phyloP scores from a whole-genome alignment of 2,329 filamentous ascomycete species.

The Colletotrichum sp. region DNA sequence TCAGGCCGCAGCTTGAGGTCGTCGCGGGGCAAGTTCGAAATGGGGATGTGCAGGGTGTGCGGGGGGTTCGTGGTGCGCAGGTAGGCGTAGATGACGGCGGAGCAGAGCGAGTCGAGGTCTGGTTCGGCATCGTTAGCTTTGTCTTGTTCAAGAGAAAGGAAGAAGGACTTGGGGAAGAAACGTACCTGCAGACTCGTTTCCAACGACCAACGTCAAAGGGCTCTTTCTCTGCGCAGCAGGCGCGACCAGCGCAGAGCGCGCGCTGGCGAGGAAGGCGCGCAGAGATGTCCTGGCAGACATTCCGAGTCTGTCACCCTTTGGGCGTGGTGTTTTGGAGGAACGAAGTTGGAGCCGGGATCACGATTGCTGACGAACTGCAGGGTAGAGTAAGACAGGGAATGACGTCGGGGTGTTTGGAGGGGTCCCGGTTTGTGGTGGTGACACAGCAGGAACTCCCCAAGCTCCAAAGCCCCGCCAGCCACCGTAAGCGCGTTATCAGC shows the following conservation, averaged over 20 bases:
- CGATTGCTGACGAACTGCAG: background rate
- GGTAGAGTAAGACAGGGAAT: background rate
- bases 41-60: conserved; percentile 68
- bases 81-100: conserved; percentile 76
- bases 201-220: conserved; percentile 67
- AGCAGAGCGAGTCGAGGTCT: conserved; percentile 85
- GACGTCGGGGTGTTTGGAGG: conserved; percentile 2
- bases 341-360: background rate
- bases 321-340: background rate
- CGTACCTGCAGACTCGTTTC: conserved; percentile 71
- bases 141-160: background rate
- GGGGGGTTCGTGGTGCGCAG: conserved; percentile 65
- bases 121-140: background rate
- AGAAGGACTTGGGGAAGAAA: background rate
- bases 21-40: conserved; percentile 72
- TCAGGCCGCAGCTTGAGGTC: conserved; percentile 78
- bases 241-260: conserved; percentile 50
- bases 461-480: background rate
- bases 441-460: background rate
- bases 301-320: background rate
- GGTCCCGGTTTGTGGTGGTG: background rate
- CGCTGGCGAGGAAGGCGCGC: conserved; percentile 55
- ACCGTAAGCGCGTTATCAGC: background rate
- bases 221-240: conserved; percentile 47
- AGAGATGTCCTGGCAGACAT: conserved; percentile 46